Conservation (phyloP, 805 yeast species). For the Starmerella sp. region DNA sequence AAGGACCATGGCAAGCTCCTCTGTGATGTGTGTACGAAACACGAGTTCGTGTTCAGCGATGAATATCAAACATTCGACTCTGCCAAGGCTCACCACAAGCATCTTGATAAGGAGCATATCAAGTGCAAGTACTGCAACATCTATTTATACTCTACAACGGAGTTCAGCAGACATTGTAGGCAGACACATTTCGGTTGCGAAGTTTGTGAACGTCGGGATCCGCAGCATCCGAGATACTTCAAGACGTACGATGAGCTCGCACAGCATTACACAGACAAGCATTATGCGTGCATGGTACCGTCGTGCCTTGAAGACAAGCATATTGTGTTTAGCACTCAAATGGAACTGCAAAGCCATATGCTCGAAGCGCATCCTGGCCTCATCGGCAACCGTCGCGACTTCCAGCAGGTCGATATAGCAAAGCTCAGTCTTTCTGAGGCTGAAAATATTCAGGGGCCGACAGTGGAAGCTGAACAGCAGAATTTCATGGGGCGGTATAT, state of each 20-base stretch:
- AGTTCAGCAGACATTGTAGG: slow-evolving; percentile 67
- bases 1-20: slow-evolving; percentile 47
- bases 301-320: slow-evolving; percentile 78
- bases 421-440: background rate
- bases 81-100: slow-evolving; percentile 40
- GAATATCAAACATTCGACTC: slow-evolving; percentile 59
- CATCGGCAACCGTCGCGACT: slow-evolving; percentile 33
- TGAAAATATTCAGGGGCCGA: background rate
- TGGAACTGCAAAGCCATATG: slow-evolving; percentile 83
- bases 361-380: slow-evolving; percentile 64
- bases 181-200: slow-evolving; percentile 80
- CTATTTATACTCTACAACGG: slow-evolving; percentile 81
- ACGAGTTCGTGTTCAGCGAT: slow-evolving; percentile 62
- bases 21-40: slow-evolving; percentile 68
- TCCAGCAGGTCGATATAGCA: slow-evolving; percentile 3
- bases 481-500: slow-evolving; percentile 10
- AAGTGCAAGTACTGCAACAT: slow-evolving; percentile 63
- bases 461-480: background rate
- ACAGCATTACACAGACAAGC: slow-evolving; percentile 61
- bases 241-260: slow-evolving; percentile 63
- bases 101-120: slow-evolving; percentile 61
- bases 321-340: slow-evolving; percentile 78
- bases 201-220: slow-evolving; percentile 59
- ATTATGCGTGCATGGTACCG: slow-evolving; percentile 66
- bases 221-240: slow-evolving; percentile 58